Evolutionary conservation across 2,329 filamentous ascomycete species (phyloP), one percentile per base, ranked within the genome.

Genomic region (Juglanconis sp.): DNA sequence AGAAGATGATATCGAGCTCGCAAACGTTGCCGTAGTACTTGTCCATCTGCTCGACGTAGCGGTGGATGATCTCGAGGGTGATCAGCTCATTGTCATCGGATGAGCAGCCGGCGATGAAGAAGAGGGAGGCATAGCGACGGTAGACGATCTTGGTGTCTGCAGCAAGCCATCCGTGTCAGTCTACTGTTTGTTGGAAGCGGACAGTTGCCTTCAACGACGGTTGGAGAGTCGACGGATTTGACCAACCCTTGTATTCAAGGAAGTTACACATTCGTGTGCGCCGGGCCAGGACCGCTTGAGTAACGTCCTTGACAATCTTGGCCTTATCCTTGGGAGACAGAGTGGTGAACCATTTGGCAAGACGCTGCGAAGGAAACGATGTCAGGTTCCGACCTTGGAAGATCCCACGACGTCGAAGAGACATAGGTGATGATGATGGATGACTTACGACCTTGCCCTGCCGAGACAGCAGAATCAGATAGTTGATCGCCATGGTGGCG

Each of bases 1-100:
- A 98, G 85, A 99, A 99, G 76, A 99, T 99, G 77, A 98, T 97
- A 76, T 98, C 93, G 66, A 99, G 86, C 80, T 99, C 95, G 87
- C 95, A 99, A 62, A 99, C 95, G 76, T 99, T 99, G 76, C 95
- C 95, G 76, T 98, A 99, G 81, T 99, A 99, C 77, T 99, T 99
- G 83, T 99, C 95, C 95, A 99, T 99, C 79, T 99, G 95, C 77
- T 99, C 95, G 72, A 99, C 95, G 75, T 99, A 99, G 77, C 95
- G 92, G 77, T 99, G 95, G 70, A 99, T 96, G 73, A 99, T 92
- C 77, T 99, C 95, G 73, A 99, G 91, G 31, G 92, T 96, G 74
- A 98, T 97, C 72, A 99, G 81, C 74, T 99, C 95, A 77, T 99
- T 99, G 77, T 99, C 95, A 65, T 92, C 92, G n/a, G 93, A 93